Base-by-base conservation (phyloP, 805 yeast genomes). In the Ogataea glucozyma region DNA sequence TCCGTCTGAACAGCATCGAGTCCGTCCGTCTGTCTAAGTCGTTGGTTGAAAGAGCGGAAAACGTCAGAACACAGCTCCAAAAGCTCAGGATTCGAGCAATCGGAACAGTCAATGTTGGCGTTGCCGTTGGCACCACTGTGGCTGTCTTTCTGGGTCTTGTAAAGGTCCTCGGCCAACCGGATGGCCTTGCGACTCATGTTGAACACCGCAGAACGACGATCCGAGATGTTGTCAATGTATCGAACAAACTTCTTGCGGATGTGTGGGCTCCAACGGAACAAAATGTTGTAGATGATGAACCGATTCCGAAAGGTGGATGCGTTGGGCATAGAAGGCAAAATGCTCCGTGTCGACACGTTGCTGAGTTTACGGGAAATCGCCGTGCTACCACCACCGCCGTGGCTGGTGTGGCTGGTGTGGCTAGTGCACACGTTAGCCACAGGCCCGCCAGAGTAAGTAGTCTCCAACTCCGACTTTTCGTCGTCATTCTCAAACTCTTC, bases 191-290 rank as follows among this genome's bases (percentile, higher is more conserved):
- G 57, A 43, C 65, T 57, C 51, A 58, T 23, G 26, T 61, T 57
- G 51, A 62, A 63, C 9, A 54, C 54, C 16, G 50, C 22, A 11
- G 63, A 54, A 26, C 47, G 47, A 48, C 67, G 52, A 12, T 57
- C 59, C 19, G 50, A 33, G 9, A 61, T 44, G 38, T 53, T 54
- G 30, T 58, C 64, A 17, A 82, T 58, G 56, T 85, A 87, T 26
- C 78, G 73, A 49, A 76, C 70, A 38, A 88, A 65, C 17, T 77
- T 70, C 51, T 85, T 78, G 43, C 95, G 69, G 4, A 82, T 72
- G 6, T 67, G 60, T 45, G 85, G 81, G 57, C 85, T 83, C 96
- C 97, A 89, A 51, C 79, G 81, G 52, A 88, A 60, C 52, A 81
- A 76, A 61, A 88, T 73, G 47, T 84, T 81, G 57, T 88, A 93